Base-by-base conservation (phyloP, 441 rosid species). In the Eugenia klotzschiana region DNA sequence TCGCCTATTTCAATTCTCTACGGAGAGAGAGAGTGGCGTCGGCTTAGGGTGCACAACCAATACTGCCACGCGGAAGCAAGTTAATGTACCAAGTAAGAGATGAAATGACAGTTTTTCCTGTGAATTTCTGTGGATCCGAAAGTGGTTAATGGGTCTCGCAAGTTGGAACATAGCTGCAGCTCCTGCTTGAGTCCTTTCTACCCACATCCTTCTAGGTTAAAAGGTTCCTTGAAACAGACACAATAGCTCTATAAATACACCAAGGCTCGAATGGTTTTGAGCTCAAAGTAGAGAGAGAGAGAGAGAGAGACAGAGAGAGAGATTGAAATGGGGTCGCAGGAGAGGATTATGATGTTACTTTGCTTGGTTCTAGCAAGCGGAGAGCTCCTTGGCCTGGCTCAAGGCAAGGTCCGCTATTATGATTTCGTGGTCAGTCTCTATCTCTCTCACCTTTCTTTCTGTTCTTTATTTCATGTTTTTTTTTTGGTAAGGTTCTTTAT, bases 361-460 rank as follows among this genome's bases (percentile, higher is more conserved):
- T 64, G 43, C 46, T 33, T 33, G 74, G 14, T 33, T 64, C 74
- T 64, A 8, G 77, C 37, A 20, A 9, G 25, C 37, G 20, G 77
- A 64, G n/a, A 20, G 43, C 7, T 37, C 79, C 25, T 82, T 40
- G 15, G 33, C 20, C 33, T 81, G 49, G 86, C 81, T 14, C 9
- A 13, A 4, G 41, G 74, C 41, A 53, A 41, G n/a, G 40, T 15
- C 22, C 81, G 72, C 29, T 20, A 27, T 56, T 84, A 81, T 81
- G 53, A 81, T 69, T 84, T 84, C 50, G 83, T 84, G 22, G 86
- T 84, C 73, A 81, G 86, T 53, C 8, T 41, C 53, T 2, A 15
- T 51, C 29, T 72, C 46, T 52, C 22, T 49, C 50, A 20, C 40
- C 22, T 8, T 27, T 33, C 51, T 49, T 12, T 49, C 51, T 49